Evolutionary conservation across 73 alveolate species (phyloP).

Genomic region (Tetrahymena thermophila): DNA sequence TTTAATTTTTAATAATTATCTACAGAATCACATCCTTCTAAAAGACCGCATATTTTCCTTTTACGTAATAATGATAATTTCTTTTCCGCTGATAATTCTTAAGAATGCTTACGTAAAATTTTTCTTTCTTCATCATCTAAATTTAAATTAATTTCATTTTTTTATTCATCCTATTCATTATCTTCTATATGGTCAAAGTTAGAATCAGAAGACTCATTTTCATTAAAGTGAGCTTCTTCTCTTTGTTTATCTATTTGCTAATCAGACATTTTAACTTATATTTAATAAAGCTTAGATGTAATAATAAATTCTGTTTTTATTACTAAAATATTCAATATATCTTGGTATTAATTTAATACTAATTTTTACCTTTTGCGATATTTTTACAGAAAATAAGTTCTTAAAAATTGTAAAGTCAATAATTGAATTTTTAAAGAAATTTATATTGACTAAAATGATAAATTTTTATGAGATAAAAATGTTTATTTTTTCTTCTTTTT

Average conservation of each 20-base stretch:
- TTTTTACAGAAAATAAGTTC: no score
- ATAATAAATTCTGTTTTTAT: background rate
- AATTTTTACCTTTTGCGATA: background rate
- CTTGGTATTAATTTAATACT: no score
- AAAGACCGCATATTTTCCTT: conserved; percentile 37
- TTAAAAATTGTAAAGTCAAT: no score
- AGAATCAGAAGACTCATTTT: background rate
- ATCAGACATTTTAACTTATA: background rate
- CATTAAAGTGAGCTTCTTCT: background rate
- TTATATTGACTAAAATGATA: no score
- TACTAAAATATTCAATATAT: background rate
- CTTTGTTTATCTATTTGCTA: background rate
- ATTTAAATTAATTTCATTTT: background rate
- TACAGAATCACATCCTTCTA: conserved; percentile 51
- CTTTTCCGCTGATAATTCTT: conserved; percentile 4
- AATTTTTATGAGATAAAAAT: no score
- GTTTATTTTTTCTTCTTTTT: no score
- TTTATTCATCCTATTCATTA: background rate
- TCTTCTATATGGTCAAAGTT: background rate
- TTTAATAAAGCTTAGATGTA: background rate
- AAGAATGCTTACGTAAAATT: background rate
- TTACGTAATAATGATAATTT: conserved; percentile 20
- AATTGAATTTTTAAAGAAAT: no score
- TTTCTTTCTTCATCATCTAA: background rate
- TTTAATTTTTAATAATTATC: conserved; percentile 44